These are phyloP conservation scores for Uromyces viciae-fabae DNA, from an alignment of 1,284 basidiomycete species.

Conservation along the genomic window DNA sequence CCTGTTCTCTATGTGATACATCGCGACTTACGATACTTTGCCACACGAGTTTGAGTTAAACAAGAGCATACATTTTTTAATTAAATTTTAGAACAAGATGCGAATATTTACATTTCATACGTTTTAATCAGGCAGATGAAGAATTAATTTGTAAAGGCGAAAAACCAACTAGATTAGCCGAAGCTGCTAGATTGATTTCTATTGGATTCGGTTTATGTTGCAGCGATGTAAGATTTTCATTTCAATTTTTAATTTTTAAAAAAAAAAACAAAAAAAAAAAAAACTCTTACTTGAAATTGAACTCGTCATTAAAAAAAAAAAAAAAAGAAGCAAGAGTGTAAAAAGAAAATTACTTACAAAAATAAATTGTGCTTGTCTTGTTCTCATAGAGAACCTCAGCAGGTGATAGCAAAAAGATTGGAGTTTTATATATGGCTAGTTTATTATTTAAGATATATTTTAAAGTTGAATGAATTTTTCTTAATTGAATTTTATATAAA, in stretches of 20 bases:
- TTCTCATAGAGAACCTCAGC: conserved; percentile 27
- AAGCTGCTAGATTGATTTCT: conserved; percentile 32
- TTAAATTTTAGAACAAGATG: background rate
- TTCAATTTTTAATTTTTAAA: background rate
- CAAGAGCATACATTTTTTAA: background rate
- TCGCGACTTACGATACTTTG: conserved; percentile 30
- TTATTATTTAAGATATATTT: conserved; percentile 43
- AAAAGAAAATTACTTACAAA: too few relatives aligned
- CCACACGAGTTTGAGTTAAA: conserved; percentile 28
- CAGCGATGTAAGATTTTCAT: conserved; percentile 29
- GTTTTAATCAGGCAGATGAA: conserved; percentile 29
- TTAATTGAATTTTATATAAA: background rate
- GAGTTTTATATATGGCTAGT: conserved; percentile 39
- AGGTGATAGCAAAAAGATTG: conserved; percentile 38
- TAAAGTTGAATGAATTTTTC: background rate
- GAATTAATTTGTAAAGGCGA: conserved; percentile 1
- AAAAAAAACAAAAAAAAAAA: background rate
- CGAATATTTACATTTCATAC: background rate
- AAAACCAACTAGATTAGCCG: conserved; percentile 12
- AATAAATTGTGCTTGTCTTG: background rate
- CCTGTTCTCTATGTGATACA: conserved; percentile 37
- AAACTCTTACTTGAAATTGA: background rate
- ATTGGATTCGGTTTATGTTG: conserved; percentile 38
- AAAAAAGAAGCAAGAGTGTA: too few relatives aligned
- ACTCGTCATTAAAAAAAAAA: too few relatives aligned